Evolutionary conservation across 2,329 filamentous ascomycete species (phyloP).

Genomic region (Sporothrix curviconia): DNA sequence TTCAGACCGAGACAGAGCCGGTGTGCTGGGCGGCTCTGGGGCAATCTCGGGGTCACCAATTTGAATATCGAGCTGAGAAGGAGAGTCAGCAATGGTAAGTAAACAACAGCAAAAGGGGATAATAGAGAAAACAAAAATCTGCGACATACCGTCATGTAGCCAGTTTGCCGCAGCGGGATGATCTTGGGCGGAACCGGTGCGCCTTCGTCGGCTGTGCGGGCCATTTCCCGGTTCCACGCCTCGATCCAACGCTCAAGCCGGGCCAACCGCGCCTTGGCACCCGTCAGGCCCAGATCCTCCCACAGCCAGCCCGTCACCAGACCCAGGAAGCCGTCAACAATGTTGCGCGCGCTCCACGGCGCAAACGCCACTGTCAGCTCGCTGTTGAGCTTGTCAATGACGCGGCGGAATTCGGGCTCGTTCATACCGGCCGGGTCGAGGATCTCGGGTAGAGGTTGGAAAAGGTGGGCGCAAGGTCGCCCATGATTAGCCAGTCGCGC

Average conservation of each 20-base stretch:
- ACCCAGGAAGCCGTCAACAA: constrained; percentile 72
- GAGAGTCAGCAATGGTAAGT: background rate
- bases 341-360: constrained; percentile 69
- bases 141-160: constrained; percentile 22
- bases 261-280: constrained; percentile 63
- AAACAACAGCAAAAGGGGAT: background rate
- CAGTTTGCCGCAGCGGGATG: constrained; percentile 22
- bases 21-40: constrained; percentile 20
- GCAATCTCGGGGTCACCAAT: constrained; percentile 23
- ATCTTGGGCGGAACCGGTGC: constrained; percentile 20
- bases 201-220: constrained; percentile 24
- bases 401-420: constrained; percentile 76
- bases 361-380: constrained; percentile 72
- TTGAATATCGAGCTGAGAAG: constrained; percentile 23
- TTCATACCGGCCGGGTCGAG: constrained; percentile 74
- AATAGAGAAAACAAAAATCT: background rate
- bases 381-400: constrained; percentile 77
- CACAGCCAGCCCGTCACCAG: constrained; percentile 87
- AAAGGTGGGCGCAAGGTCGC: constrained; percentile 86
- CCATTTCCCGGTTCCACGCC: constrained; percentile 73
- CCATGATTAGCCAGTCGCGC: constrained; percentile 83
- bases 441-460: constrained; percentile 93
- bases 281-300: constrained; percentile 80
- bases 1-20: constrained; percentile 12
- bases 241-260: constrained; percentile 76